Evolutionary conservation across 2,329 filamentous ascomycete species (phyloP).

Genomic region (Apiospora rasikravindrae): DNA sequence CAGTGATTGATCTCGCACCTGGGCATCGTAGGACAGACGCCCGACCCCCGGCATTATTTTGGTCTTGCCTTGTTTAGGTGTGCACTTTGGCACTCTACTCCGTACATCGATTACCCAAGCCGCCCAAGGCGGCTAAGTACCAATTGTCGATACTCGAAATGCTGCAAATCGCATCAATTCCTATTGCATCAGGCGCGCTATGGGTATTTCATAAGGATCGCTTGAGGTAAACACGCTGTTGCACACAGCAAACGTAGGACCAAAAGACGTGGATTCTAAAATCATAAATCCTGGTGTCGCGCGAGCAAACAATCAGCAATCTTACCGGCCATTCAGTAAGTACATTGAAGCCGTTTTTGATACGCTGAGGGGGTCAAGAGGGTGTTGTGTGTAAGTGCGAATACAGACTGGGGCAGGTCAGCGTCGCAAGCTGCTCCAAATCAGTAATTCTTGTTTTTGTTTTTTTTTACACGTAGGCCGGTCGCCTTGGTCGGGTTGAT

Average conservation of each 20-base stretch:
- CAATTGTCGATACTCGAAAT: not conserved
- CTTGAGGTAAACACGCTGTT: not conserved
- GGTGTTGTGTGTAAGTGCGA: not conserved
- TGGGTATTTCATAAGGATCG: not conserved
- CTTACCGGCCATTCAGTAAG: not conserved
- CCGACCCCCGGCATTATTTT: not conserved
- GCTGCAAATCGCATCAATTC: not conserved
- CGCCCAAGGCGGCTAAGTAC: not conserved
- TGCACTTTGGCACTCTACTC: not conserved
- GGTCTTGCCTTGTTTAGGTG: conserved; percentile 2
- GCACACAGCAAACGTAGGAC: not conserved
- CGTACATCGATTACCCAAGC: not conserved
- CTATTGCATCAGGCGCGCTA: not conserved
- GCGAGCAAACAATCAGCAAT: conserved; percentile 2
- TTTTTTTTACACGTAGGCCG: not conserved
- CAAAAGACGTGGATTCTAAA: not conserved
- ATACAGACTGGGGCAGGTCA: not conserved
- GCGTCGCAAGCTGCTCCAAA: conserved; percentile 6
- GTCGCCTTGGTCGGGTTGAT: not conserved
- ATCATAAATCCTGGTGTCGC: not conserved
- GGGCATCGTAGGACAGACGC: not conserved
- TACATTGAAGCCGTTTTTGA: not conserved
- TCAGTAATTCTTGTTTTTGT: not conserved
- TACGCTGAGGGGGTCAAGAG: not conserved
- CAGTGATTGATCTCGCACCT: not conserved